Conservation (phyloP, 179 eudicot genomes). For the Beta lomatogona region DNA sequence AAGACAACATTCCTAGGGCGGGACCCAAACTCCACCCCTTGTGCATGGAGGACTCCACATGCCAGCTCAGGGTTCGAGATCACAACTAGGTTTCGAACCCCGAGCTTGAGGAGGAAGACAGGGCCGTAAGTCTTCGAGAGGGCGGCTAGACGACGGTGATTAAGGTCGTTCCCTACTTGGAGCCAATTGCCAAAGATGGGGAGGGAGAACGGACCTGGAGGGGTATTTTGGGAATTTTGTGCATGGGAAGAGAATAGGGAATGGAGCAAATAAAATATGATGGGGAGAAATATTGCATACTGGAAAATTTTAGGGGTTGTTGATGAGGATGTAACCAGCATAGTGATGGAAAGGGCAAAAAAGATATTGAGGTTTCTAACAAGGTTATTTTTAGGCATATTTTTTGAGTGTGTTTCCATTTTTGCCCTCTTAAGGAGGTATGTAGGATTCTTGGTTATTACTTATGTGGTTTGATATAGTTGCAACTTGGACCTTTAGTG, state of each 20-base stretch:
- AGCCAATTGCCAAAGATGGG: constrained; percentile 50
- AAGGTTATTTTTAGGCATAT: constrained; percentile 19
- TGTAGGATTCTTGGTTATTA: background rate
- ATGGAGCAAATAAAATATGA: constrained; percentile 23
- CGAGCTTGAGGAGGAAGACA: constrained; percentile 41
- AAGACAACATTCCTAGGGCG: constrained; percentile 52
- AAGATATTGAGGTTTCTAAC: constrained; percentile 23
- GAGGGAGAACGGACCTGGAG: constrained; percentile 39
- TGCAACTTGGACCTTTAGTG: background rate
- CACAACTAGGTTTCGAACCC: constrained; percentile 46
- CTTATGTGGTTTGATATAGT: background rate
- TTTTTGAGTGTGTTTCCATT: constrained; percentile 24
- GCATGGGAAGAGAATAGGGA: constrained; percentile 13
- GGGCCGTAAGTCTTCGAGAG: constrained; percentile 34
- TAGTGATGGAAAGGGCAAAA: constrained; percentile 19
- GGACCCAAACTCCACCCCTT: constrained; percentile 50
- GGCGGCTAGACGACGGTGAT: constrained; percentile 37
- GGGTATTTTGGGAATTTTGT: constrained; percentile 23
- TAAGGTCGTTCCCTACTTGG: constrained; percentile 46
- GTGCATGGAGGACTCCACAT: constrained; percentile 41
- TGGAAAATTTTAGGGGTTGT: constrained; percentile 4
- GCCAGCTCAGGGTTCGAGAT: constrained; percentile 47
- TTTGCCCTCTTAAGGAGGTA: constrained; percentile 6
- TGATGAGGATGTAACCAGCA: constrained; percentile 16
- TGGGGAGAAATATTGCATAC: constrained; percentile 20